Percentiles rank a stretch among this genome's conserved stretches.
Conservation (phyloP, 257 asterid genomes). For the Forsythia viridissima region DNA sequence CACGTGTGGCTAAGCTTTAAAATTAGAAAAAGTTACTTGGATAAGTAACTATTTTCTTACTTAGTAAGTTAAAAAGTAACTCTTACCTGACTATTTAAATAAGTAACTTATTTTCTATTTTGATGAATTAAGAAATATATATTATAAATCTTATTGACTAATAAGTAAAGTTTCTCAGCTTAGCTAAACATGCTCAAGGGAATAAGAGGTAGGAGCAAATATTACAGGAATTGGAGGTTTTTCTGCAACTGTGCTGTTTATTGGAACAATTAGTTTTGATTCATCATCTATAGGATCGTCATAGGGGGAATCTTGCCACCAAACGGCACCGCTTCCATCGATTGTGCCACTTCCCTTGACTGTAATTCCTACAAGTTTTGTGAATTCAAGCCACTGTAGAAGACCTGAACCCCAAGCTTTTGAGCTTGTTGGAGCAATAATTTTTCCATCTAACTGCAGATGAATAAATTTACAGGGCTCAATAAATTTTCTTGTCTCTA, state of each 20-base stretch:
- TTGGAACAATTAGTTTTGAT: slow-evolving; percentile 13
- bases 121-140: neutral
- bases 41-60: neutral
- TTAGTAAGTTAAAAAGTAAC: neutral
- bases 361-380: slow-evolving; percentile 20
- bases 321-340: slow-evolving; percentile 11
- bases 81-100: neutral
- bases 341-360: slow-evolving; percentile 8
- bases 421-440: slow-evolving; percentile 13
- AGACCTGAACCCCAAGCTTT: slow-evolving; percentile 23
- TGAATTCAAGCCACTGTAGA: slow-evolving; percentile 8
- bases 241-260: slow-evolving; percentile 1
- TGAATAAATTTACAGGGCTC: neutral
- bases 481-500: neutral
- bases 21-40: neutral
- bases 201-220: neutral
- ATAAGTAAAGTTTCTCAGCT: neutral
- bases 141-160: neutral
- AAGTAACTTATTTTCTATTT: neutral
- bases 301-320: slow-evolving; percentile 16
- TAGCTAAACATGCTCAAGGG: neutral
- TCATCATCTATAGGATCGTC: slow-evolving; percentile 22
- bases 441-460: slow-evolving; percentile 15
- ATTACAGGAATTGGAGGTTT: slow-evolving; percentile 14
- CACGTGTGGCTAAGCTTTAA: slow-evolving; percentile 1